phyloP scores from a whole-genome alignment of 23 red algal species.

The Gracilariopsis chorda region DNA sequence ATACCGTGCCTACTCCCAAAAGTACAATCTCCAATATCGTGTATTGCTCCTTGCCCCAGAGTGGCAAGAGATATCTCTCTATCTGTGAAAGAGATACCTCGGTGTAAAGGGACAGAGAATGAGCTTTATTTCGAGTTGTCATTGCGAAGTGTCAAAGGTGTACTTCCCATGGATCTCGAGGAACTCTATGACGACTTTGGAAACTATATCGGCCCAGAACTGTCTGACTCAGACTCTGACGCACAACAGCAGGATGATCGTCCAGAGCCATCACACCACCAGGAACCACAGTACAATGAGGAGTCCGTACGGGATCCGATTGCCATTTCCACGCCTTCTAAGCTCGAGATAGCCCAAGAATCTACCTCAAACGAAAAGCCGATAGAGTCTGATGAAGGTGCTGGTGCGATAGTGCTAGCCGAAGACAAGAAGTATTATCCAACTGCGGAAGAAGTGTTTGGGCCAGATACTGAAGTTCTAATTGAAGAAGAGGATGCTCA shows the following conservation, averaged over 20 bases:
- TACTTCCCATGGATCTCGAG: conserved; percentile 37
- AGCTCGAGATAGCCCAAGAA: not conserved
- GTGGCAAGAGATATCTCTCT: too few species aligned
- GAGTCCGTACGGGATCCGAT: not conserved
- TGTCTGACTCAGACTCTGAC: conserved; percentile 45
- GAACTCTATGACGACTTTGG: conserved; percentile 89
- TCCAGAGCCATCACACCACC: not conserved
- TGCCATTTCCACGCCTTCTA: not conserved
- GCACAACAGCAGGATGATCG: not conserved
- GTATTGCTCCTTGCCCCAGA: too few species aligned
- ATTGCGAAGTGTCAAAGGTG: too few species aligned
- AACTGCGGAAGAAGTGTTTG: conserved; percentile 73
- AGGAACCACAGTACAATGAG: not conserved
- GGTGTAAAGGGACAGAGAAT: too few species aligned
- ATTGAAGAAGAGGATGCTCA: conserved; percentile 94
- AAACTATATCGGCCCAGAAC: conserved; percentile 81
- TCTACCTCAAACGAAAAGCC: not conserved
- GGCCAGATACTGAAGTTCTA: conserved; percentile 75
- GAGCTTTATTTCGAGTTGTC: too few species aligned
- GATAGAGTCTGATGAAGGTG: not conserved
- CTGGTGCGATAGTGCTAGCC: conserved; percentile 68
- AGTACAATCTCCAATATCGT: too few species aligned
- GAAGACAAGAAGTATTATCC: conserved; percentile 87
- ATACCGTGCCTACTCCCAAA: too few species aligned
- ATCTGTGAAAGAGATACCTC: too few species aligned